Base-by-base conservation (phyloP, 2,329 filamentous ascomycete species). In the Curvularia spicifera region DNA sequence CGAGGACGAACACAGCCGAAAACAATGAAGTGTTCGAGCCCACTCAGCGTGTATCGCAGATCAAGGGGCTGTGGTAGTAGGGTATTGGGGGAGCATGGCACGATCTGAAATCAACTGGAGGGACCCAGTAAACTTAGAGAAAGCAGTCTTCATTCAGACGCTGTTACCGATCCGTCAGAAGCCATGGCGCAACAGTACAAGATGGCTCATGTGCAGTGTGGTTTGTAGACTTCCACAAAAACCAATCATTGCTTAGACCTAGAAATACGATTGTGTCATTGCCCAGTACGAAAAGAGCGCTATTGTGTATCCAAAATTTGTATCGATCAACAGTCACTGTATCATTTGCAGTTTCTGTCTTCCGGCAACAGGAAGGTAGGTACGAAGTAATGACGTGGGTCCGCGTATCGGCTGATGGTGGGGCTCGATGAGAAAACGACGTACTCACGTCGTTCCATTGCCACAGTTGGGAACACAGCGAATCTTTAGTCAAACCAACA, bases 1-100 rank as follows among this genome's bases (percentile, higher is more conserved):
- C 71, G 29, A 59, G 65, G 53, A 65, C 65, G 31, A 72, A 66
- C 39, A 69, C 56, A 8, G 56, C 57, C 59, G 68, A 76, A 31
- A 71, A 64, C 42, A 65, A 63, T 26, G 71, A 76, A 33, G 74
- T 82, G 2, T 70, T 93, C 53, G 87, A 89, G 63, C 90, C 91
- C 22, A 93, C 91, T 2, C 91, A 94, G 72, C 84, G 85, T 53
- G 79, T 93, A 29, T 90, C 89, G 20, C 85, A 93, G 53, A 67
- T 77, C 33, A 69, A 73, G 45, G 74, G 73, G 3, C 55, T 77
- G 47, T 75, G 74, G 73, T 76, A 69, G 60, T 24, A n/a, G n/a
- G 40, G 12, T 15, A 26, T 43, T 26, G 12, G 12, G 22, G 12
- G 26, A 26, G 4, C 40, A 24, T 43, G 4, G 40, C 22, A 43